Evolutionary conservation across 306 rosid species (phyloP).

Genomic region (Prunus persica): DNA sequence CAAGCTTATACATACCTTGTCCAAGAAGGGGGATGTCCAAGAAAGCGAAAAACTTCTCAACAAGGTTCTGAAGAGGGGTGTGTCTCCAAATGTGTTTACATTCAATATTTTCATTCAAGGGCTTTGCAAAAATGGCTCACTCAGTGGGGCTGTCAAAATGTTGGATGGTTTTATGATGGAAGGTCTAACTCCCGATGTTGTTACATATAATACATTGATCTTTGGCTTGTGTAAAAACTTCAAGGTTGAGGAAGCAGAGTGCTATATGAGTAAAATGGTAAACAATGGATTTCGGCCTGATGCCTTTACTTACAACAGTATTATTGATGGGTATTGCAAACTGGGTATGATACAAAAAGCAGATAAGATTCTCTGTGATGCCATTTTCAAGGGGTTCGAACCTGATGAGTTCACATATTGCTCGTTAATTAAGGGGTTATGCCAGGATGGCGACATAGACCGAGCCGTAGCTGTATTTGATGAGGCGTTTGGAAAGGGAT

Average conservation of each 20-base stretch:
- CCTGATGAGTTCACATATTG: slow-evolving; percentile 85
- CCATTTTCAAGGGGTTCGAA: slow-evolving; percentile 74
- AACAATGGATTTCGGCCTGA: slow-evolving; percentile 75
- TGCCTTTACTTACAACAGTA: slow-evolving; percentile 70
- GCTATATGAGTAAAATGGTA: slow-evolving; percentile 66
- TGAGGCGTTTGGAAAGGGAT: slow-evolving; percentile 62
- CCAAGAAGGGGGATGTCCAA: slow-evolving; percentile 62
- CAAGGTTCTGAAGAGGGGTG: slow-evolving; percentile 81
- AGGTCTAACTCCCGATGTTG: slow-evolving; percentile 74
- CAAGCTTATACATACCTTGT: slow-evolving; percentile 73
- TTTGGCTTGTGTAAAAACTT: slow-evolving; percentile 71
- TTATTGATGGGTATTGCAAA: slow-evolving; percentile 81
- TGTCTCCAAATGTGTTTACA: slow-evolving; percentile 73
- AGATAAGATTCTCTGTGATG: slow-evolving; percentile 64
- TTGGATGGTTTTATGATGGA: slow-evolving; percentile 44
- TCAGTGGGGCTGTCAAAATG: slow-evolving; percentile 51
- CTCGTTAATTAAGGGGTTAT: slow-evolving; percentile 72
- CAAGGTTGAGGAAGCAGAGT: slow-evolving; percentile 65
- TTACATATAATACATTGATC: slow-evolving; percentile 72
- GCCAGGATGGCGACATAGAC: slow-evolving; percentile 59
- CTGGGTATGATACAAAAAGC: slow-evolving; percentile 66
- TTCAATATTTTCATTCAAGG: slow-evolving; percentile 79
- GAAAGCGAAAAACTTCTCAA: slow-evolving; percentile 65
- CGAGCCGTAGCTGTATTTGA: slow-evolving; percentile 64
- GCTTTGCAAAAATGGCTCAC: slow-evolving; percentile 56